Evolutionary conservation across 169 alveolate species (phyloP), one percentile per base, ranked within the genome.

Genomic region (Pseudocohnilembus persalinus): DNA sequence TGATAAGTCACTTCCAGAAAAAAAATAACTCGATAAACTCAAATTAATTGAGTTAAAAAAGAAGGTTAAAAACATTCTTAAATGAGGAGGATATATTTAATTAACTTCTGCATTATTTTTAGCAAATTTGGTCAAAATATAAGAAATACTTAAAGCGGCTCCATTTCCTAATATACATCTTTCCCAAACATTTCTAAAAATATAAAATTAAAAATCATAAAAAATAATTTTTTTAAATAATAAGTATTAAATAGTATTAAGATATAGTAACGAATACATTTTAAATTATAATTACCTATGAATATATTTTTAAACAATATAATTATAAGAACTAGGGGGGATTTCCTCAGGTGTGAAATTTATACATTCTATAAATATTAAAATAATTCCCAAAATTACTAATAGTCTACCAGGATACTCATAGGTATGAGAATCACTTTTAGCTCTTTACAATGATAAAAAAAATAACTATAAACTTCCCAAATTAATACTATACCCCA

Each of bases 131-230:
- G 74, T 73, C n/a, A 84, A 35, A 6, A 84, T 76, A 35, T 34
- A 76, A 28, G 83, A 73, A 1, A 81, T 72, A 26, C 30, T 31
- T 31, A 84, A 49, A 32, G 89, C 72, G 6, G 82, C 77, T 30
- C 73, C 35, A 77, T 84, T 77, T 73, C 89, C 89, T 63, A 84
- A 76, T 11, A 84, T 31, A 28, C 76, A 32, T 84, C 89, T 84
- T 72, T 76, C 33, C 89, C 89, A 84, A 16, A 77, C 68, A 28
- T 74, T 74, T 65, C 89, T 78, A 15, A 28, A n/a, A 29, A 32
- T 84, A 81, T 24, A 34, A 30, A 26, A 79, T 72, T 20, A 84
- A 68, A 26, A 64, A 64, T 31, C 76, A 35, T 4, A 76, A 31
- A 32, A 83, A n/a, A n/a, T n/a, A n/a, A n/a, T n/a, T n/a, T n/a